Evolutionary conservation across 495 filamentous ascomycete species (phyloP), one percentile per base, ranked within the genome.

Genomic region (Talaromyces stipitatus): DNA sequence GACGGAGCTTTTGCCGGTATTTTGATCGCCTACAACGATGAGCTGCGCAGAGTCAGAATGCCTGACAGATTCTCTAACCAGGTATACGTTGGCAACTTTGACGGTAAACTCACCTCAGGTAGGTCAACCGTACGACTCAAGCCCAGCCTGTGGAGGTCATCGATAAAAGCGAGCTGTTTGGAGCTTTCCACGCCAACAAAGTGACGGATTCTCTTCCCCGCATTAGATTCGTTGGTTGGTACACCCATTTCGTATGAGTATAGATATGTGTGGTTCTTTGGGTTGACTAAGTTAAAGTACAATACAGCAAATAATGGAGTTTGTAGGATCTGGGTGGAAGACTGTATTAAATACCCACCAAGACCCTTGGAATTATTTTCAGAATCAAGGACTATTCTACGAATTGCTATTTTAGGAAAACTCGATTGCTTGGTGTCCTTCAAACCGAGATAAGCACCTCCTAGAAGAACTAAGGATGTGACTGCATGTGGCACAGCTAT

Each of bases 1-100:
- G 0, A 88, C 82, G 0, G 84, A 87, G 60, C 80, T 85, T 61
- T 87, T 87, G n/a, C 85, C 84, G 7, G 79, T 75, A 0, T 82
- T 84, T 60, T 87, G 83, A 65, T 85, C 80, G 4, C 84, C 83
- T 47, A 82, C 80, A 22, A 87, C 84, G 6, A 86, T 75, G 36
- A 89, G 76, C 57, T 87, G 82, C 2, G 85, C 83, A 0, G 86
- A 72, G 18, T 48, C 24, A 48, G 22, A 0, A 12, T 23, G 0
- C 45, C 24, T 72, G 75, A 0, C 78, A 73, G 70, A 79, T 30
- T n/a, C 3, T 5, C 20, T 18, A n/a, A n/a, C n/a, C n/a, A 28
- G 28, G n/a, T 23, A 18, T 7, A n/a, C 22, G 28, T 11, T 11
- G 26, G 14, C 12, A 27, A 12, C 26, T 28, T n/a, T 29, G 14